Conservation (phyloP, 495 filamentous ascomycete species). For the Penicillium maclennaniae region DNA sequence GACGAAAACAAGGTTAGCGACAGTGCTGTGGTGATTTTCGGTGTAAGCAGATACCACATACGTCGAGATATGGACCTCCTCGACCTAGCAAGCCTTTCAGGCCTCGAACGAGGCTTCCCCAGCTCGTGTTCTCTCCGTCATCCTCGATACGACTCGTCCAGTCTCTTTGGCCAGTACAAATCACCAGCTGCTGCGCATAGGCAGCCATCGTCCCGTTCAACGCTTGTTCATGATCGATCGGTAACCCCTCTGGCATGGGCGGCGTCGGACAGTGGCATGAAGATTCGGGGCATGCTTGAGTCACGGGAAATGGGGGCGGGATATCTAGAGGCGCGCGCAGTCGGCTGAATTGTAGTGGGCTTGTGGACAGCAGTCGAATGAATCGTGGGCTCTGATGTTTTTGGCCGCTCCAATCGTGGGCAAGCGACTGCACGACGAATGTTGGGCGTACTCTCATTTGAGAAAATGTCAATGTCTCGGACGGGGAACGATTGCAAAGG, state of each 20-base stretch:
- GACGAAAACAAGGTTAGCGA: neutral
- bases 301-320: slow-evolving; percentile 43
- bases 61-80: slow-evolving; percentile 66
- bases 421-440: slow-evolving; percentile 12
- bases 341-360: slow-evolving; percentile 14
- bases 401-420: slow-evolving; percentile 17
- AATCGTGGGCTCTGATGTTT: slow-evolving; percentile 2
- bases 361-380: slow-evolving; percentile 26
- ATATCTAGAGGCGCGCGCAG: slow-evolving; percentile 35
- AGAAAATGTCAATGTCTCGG: neutral
- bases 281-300: slow-evolving; percentile 63
- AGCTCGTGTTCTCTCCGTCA: slow-evolving; percentile 42
- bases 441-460: slow-evolving; percentile 7
- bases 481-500: neutral
- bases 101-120: slow-evolving; percentile 62
- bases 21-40: neutral
- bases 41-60: slow-evolving; percentile 38
- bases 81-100: slow-evolving; percentile 65
- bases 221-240: slow-evolving; percentile 66
- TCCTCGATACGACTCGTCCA: slow-evolving; percentile 73
- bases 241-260: slow-evolving; percentile 59
- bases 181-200: slow-evolving; percentile 79
- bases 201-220: slow-evolving; percentile 71
- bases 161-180: slow-evolving; percentile 74
- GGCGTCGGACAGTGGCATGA: slow-evolving; percentile 70